Evolutionary conservation across 177 flowering plant species (phyloP).

Genomic region (Vitis hybrid): DNA sequence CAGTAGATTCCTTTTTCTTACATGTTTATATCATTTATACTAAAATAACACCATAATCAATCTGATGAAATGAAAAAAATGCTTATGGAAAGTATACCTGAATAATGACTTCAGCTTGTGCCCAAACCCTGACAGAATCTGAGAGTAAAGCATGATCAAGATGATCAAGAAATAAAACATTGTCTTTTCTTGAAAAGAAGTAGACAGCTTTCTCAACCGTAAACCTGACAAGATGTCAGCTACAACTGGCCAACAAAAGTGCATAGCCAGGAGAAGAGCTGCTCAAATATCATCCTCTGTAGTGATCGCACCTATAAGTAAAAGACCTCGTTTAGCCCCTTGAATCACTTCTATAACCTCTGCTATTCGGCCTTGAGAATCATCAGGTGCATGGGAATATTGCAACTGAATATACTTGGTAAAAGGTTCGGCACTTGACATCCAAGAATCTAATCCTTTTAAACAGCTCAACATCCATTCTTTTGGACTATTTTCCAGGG

Average conservation of each 20-base stretch:
- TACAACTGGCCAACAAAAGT: conserved; percentile 81
- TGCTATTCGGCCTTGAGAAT: conserved; percentile 28
- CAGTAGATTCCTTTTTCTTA: no score
- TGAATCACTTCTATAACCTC: conserved; percentile 60
- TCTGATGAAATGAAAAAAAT: background rate
- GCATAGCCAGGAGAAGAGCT: conserved; percentile 71
- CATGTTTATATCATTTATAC: no score
- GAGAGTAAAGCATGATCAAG: conserved; percentile 84
- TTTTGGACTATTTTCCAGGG: conserved; percentile 59
- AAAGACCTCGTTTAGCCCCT: conserved; percentile 60
- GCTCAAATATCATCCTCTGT: conserved; percentile 90
- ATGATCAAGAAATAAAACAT: conserved; percentile 71
- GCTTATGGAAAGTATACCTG: conserved; percentile 54
- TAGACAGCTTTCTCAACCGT: conserved; percentile 57
- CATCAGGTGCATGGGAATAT: conserved; percentile 23
- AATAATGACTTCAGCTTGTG: conserved; percentile 63
- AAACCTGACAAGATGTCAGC: conserved; percentile 89
- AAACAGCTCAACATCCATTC: conserved; percentile 63
- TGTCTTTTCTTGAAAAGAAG: conserved; percentile 40
- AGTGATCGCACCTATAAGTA: conserved; percentile 70
- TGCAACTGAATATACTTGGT: conserved; percentile 59
- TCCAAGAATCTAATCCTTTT: conserved; percentile 71
- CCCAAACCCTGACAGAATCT: conserved; percentile 49
- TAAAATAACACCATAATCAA: background rate
- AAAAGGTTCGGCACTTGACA: conserved; percentile 59